These are phyloP conservation scores for Phaffia australis DNA, from an alignment of 768 basidiomycete genomes.

Conservation along the genomic window DNA sequence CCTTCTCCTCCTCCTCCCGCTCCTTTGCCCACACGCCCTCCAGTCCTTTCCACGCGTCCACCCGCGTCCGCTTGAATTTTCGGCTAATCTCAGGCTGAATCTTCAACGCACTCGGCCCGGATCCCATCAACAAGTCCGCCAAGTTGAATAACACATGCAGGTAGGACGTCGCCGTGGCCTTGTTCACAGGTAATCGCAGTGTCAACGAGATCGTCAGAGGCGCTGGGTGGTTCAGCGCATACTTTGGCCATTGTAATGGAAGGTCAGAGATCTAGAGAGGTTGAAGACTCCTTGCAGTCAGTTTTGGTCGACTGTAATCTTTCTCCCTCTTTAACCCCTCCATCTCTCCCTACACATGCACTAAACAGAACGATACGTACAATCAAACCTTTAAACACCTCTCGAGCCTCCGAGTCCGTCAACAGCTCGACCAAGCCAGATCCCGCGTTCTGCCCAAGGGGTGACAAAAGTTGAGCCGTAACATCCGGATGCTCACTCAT, in stretches of 20 bases:
- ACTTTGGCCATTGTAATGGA: conserved; percentile 7
- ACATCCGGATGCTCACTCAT: too few relatives aligned
- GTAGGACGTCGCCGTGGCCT: conserved; percentile 1
- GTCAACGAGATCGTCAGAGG: conserved; percentile 17
- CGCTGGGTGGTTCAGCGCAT: conserved; percentile 9
- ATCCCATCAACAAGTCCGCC: conserved; percentile 12
- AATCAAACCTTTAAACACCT: too few relatives aligned
- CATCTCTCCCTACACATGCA: too few relatives aligned
- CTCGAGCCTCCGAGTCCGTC: too few relatives aligned
- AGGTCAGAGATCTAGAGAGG: conserved; percentile 16
- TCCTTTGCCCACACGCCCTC: conserved; percentile 2
- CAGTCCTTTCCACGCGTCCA: conserved; percentile 16
- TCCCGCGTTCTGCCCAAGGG: too few relatives aligned
- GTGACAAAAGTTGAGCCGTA: too few relatives aligned
- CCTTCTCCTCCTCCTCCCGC: conserved; percentile 3
- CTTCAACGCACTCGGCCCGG: neutral
- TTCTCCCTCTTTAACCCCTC: too few relatives aligned
- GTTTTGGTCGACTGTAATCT: neutral
- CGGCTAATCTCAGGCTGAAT: conserved; percentile 4
- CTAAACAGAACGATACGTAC: too few relatives aligned
- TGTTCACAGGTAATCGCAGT: conserved; percentile 1
- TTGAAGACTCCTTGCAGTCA: neutral
- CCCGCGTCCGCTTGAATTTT: conserved; percentile 5
- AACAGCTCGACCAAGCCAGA: too few relatives aligned
- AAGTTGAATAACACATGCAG: conserved; percentile 14